Evolutionary conservation across 352 stramenopile species (phyloP).

Genomic region (Globisporangium uncinulatum): DNA sequence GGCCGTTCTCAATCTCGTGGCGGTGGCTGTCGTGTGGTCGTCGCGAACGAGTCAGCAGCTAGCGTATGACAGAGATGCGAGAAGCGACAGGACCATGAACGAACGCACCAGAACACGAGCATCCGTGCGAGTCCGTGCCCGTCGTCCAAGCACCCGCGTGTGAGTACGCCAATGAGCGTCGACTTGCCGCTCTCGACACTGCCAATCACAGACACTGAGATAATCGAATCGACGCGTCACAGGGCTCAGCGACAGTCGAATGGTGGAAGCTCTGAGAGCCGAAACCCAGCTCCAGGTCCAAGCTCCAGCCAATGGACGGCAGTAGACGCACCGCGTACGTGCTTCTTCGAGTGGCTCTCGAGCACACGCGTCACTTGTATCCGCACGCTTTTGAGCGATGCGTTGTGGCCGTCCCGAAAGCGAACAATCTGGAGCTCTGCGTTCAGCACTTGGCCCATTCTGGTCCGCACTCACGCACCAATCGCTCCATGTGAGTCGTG

Average conservation of each 20-base stretch:
- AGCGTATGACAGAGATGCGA: neutral
- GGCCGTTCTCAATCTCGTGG: slow-evolving; percentile 87
- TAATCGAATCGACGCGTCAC: too few relatives aligned
- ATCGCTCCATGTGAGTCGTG: too few relatives aligned
- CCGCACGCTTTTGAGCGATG: slow-evolving; percentile 30
- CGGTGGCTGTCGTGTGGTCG: slow-evolving; percentile 36
- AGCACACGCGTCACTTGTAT: slow-evolving; percentile 47
- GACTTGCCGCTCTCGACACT: slow-evolving; percentile 87
- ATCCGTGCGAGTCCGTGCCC: slow-evolving; percentile 81
- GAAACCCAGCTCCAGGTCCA: too few relatives aligned
- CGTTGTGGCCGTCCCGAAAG: slow-evolving; percentile 40
- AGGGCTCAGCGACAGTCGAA: neutral
- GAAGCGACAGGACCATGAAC: neutral
- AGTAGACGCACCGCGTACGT: slow-evolving; percentile 35
- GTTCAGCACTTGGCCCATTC: slow-evolving; percentile 72
- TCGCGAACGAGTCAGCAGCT: too few relatives aligned
- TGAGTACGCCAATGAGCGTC: slow-evolving; percentile 87
- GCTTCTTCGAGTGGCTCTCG: slow-evolving; percentile 46
- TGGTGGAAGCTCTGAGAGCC: neutral
- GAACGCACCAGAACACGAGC: slow-evolving; percentile 70
- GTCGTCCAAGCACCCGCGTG: slow-evolving; percentile 76
- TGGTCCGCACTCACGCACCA: slow-evolving; percentile 7
- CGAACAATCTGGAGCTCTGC: slow-evolving; percentile 60
- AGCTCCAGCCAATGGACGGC: too few relatives aligned
- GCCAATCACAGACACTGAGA: slow-evolving; percentile 76